Percentiles rank a stretch among this genome's conserved stretches.
Conservation (phyloP, 345 rosid genomes). For the Syzygium oleosum region DNA sequence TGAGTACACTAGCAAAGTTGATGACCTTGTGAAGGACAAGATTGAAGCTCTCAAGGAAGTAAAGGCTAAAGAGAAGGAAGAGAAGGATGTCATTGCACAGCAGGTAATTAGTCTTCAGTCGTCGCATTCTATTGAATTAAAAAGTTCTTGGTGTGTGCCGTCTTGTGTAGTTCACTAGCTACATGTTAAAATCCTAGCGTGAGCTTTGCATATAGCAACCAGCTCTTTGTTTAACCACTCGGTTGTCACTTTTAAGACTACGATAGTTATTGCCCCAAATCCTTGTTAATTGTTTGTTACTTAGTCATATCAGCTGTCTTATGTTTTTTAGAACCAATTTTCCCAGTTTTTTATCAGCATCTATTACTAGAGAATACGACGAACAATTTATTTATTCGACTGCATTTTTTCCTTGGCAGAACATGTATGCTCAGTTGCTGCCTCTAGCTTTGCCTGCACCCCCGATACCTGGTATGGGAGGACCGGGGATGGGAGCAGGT, state of each 20-base stretch:
- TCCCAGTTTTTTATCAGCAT: not conserved
- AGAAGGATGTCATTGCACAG: constrained; percentile 72
- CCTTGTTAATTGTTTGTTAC: not conserved
- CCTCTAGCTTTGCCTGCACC: constrained; percentile 86
- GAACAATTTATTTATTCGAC: not conserved
- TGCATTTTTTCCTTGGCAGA: constrained; percentile 27
- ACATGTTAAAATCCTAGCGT: not conserved
- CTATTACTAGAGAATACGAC: not conserved
- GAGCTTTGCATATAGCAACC: not conserved
- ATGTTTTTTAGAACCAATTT: not conserved
- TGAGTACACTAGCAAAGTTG: constrained; percentile 73
- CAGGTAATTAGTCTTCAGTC: constrained; percentile 36
- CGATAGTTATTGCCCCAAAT: not conserved
- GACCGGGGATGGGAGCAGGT: constrained; percentile 41
- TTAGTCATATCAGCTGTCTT: not conserved
- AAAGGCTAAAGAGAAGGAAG: constrained; percentile 66
- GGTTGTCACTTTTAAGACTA: not conserved
- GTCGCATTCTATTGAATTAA: not conserved
- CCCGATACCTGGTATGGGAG: constrained; percentile 76
- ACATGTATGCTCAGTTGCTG: constrained; percentile 81
- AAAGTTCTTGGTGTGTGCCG: not conserved
- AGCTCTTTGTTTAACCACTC: not conserved
- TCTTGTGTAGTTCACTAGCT: not conserved
- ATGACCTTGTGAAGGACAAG: constrained; percentile 74
- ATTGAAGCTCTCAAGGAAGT: constrained; percentile 56